Percentiles rank a stretch among this genome's conserved stretches.
Conservation (phyloP, 2,329 filamentous ascomycete genomes). For the Penicillium sp. region DNA sequence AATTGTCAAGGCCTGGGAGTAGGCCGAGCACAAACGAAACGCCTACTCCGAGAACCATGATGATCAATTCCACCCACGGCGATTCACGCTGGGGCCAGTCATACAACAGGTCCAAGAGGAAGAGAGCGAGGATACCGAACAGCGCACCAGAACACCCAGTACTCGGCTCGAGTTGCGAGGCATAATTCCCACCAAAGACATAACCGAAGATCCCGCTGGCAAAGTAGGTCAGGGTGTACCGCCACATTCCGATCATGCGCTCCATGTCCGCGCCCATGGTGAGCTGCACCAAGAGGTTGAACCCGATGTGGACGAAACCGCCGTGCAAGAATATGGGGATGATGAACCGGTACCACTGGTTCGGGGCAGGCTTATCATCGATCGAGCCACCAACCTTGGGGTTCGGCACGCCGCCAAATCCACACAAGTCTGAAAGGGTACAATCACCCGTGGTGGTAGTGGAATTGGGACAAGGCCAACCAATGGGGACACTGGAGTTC, state of each 20-base stretch:
- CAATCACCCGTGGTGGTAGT: conserved; percentile 67
- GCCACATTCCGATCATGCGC: conserved; percentile 80
- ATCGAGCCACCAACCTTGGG: conserved; percentile 56
- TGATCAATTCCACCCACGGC: conserved; percentile 82
- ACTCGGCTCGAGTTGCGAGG: conserved; percentile 76
- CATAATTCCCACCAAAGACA: conserved; percentile 91
- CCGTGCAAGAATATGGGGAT: conserved; percentile 93
- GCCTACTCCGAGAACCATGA: conserved; percentile 80
- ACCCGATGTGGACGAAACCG: conserved; percentile 90
- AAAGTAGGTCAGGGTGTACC: conserved; percentile 89
- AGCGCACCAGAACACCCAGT: conserved; percentile 87
- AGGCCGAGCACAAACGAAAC: conserved; percentile 93
- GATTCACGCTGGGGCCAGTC: conserved; percentile 80
- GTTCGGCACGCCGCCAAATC: conserved; percentile 75
- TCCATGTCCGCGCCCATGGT: conserved; percentile 94
- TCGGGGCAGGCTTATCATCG: conserved; percentile 67
- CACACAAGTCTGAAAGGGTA: conserved; percentile 77
- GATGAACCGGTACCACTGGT: conserved; percentile 98
- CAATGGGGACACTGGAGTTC: conserved; percentile 37
- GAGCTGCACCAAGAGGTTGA: conserved; percentile 91
- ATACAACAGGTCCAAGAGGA: conserved; percentile 86
- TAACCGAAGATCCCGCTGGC: conserved; percentile 93
- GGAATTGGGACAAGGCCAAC: conserved; percentile 81
- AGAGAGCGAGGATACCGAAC: conserved; percentile 89
- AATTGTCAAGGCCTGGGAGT: conserved; percentile 92